Evolutionary conservation across 208 protist genomes (phyloP), one percentile per base, ranked within the genome.

Genomic region (Naegleria fowleri): DNA sequence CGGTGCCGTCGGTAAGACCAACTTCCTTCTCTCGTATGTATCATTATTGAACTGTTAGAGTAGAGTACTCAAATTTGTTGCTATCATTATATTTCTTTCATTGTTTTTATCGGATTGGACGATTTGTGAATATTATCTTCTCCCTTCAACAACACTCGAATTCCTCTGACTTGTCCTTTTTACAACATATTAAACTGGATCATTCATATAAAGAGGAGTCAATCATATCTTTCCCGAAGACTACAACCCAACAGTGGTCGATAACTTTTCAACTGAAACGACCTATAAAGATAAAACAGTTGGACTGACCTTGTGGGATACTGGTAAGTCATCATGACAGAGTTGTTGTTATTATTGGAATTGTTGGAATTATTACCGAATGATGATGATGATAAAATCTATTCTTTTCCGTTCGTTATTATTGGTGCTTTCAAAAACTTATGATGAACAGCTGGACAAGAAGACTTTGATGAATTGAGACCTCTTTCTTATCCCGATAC

Each of bases 381-480:
- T n/a, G n/a, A n/a, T n/a, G n/a, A n/a, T n/a, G n/a, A n/a, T n/a
- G n/a, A n/a, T n/a, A n/a, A n/a, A n/a, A n/a, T n/a, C n/a, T n/a
- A n/a, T n/a, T n/a, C n/a, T n/a, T n/a, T n/a, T n/a, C n/a, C n/a
- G n/a, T n/a, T n/a, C 5, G 9, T 58, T 15, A 58, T 19, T 15
- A 58, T 58, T 58, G 5, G 15, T 19, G 15, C 51, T 58, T 19
- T 58, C 15, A 19, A 58, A 58, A 19, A 19, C 5, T 58, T 58
- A 67, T 13, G 19, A 67, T 67, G 43, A 67, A 67, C 95, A 85
- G 94, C 94, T 39, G 76, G 76, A 9, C 76, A 84, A 84, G 76
- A 84, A 90, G 97, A 98, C 90, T 98, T 98, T 92, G 97, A 98
- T 92, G 91, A 96, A 48, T 93, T 98, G 29, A 91, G 97, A 43